A percentile compares a stretch with the other conserved stretches of the same genome.
These are phyloP conservation scores for Aegilops tauschii DNA, from an alignment of 176 grass and related monocot genomes.

Conservation along the genomic window DNA sequence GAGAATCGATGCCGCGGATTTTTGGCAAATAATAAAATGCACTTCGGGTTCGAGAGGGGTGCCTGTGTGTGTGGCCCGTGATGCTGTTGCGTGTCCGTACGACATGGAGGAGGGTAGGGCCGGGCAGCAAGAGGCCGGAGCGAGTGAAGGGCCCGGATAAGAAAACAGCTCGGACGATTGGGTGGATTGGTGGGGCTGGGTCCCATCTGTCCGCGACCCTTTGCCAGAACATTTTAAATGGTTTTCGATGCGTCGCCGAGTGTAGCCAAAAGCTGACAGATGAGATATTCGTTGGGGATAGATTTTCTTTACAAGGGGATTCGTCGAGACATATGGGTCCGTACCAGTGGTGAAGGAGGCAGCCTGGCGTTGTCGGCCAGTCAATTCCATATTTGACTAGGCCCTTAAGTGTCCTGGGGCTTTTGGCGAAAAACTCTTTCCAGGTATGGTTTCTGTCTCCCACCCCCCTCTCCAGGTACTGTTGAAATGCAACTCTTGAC, in stretches of 20 bases:
- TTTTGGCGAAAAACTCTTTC: neutral
- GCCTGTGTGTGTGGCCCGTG: conserved; percentile 1
- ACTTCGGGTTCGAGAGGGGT: neutral
- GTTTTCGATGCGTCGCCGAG: neutral
- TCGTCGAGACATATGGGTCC: neutral
- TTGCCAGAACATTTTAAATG: neutral
- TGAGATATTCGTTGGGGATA: neutral
- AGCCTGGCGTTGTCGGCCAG: neutral
- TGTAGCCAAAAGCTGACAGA: neutral
- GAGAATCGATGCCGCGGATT: neutral
- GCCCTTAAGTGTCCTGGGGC: no score
- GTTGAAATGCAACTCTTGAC: neutral
- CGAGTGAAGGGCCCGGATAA: neutral
- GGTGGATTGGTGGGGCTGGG: neutral
- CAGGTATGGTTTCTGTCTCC: neutral
- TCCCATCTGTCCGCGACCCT: neutral
- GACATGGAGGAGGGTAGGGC: neutral
- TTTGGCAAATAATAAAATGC: neutral
- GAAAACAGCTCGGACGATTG: neutral
- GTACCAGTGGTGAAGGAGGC: neutral
- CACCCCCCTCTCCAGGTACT: neutral
- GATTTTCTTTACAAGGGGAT: neutral
- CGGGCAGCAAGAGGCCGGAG: neutral
- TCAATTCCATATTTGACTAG: neutral
- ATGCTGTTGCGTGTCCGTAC: neutral